Percentiles rank a stretch among this genome's conserved stretches.
Conservation (phyloP, 2,329 filamentous ascomycete genomes). For the Cladosporium colombiae region DNA sequence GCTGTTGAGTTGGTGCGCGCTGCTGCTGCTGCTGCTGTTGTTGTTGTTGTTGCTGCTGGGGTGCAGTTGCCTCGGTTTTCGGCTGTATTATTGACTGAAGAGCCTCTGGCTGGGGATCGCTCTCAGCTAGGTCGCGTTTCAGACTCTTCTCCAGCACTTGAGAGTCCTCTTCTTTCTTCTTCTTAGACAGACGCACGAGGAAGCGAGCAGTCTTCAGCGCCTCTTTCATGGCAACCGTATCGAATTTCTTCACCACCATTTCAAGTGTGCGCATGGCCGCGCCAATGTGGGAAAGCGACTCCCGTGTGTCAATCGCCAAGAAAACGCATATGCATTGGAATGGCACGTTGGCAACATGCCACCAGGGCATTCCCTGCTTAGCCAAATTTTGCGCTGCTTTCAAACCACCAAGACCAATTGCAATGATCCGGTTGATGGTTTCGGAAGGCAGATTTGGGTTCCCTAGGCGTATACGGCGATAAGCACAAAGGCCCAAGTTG, state of each 20-base stretch:
- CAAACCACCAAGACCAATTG: constrained; percentile 49
- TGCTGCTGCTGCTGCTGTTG: constrained; percentile 4
- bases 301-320: constrained; percentile 56
- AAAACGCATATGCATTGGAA: constrained; percentile 61
- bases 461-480: constrained; percentile 54
- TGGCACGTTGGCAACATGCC: constrained; percentile 61
- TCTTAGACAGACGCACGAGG: constrained; percentile 55
- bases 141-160: constrained; percentile 35
- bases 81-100: constrained; percentile 13
- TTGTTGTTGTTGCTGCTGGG: not conserved
- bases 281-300: constrained; percentile 50
- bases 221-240: constrained; percentile 47
- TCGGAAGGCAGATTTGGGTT: constrained; percentile 48
- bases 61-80: not conserved
- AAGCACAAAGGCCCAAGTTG: constrained; percentile 59
- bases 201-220: constrained; percentile 57
- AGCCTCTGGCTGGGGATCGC: constrained; percentile 28
- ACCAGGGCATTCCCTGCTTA: constrained; percentile 53
- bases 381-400: constrained; percentile 51
- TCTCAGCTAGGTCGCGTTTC: constrained; percentile 25
- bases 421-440: constrained; percentile 51
- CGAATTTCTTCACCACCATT: constrained; percentile 35
- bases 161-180: constrained; percentile 50
- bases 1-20: not conserved
- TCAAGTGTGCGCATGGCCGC: constrained; percentile 51